phyloP scores from a whole-genome alignment of 441 rosid genomes.

The Populus tomentosa region DNA sequence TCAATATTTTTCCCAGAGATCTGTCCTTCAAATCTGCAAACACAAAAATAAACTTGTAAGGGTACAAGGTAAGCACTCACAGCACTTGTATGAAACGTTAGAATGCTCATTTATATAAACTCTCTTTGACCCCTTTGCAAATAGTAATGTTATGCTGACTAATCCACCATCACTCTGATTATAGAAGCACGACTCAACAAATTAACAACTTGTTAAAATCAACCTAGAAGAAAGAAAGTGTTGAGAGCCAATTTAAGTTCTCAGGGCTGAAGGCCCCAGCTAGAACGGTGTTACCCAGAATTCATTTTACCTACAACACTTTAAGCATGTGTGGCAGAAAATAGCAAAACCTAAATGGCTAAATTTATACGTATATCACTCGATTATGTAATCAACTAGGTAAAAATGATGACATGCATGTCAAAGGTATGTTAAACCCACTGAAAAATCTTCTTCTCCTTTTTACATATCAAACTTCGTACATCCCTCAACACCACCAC shows the following conservation, averaged over 20 bases:
- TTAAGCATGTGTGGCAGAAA: neutral
- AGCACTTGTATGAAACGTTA: neutral
- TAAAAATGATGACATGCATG: neutral
- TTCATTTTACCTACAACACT: neutral
- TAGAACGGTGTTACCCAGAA: neutral
- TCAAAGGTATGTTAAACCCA: neutral
- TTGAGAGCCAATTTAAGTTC: neutral
- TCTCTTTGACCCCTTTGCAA: neutral
- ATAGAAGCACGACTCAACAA: neutral
- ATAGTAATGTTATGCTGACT: neutral
- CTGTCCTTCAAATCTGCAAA: constrained; percentile 91
- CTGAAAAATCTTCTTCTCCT: neutral
- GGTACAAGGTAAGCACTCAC: neutral
- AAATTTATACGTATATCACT: neutral
- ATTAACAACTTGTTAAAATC: neutral
- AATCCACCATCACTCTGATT: neutral
- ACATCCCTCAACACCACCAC: neutral
- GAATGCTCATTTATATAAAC: neutral
- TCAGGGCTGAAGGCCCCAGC: neutral
- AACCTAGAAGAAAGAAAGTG: neutral
- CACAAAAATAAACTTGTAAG: neutral
- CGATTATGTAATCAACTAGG: neutral
- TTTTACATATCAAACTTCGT: neutral
- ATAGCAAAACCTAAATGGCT: neutral
- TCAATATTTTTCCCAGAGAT: constrained; percentile 95